Percentiles rank a stretch among this genome's conserved stretches.
Conservation (phyloP, 306 rosid species). For the Trifolium repens region DNA sequence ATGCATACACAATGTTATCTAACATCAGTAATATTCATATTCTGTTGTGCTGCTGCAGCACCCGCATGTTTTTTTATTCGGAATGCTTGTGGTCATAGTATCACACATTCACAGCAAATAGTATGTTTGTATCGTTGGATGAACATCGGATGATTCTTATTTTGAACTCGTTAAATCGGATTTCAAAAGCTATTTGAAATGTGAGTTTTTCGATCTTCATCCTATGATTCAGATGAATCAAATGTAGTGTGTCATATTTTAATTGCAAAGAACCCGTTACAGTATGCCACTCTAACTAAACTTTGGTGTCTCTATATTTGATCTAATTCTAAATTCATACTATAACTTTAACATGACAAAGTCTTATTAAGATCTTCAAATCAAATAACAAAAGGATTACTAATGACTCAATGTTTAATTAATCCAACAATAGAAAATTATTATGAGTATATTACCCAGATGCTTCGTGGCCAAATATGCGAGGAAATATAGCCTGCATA, state of each 20-base stretch:
- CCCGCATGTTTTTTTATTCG: neutral
- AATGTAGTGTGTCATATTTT: neutral
- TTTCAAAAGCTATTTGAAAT: neutral
- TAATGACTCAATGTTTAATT: neutral
- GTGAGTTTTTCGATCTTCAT: neutral
- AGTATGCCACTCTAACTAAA: conserved; percentile 5
- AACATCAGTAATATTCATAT: neutral
- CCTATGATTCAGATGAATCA: neutral
- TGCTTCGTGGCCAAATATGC: conserved; percentile 97
- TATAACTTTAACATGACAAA: neutral
- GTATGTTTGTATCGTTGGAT: neutral
- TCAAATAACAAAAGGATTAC: conserved; percentile 18
- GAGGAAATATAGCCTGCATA: conserved; percentile 92
- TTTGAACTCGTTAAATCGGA: neutral
- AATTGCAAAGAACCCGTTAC: neutral
- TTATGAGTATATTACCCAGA: conserved; percentile 66
- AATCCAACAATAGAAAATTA: conserved; percentile 27
- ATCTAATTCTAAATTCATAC: conserved; percentile 4
- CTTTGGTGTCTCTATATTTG: neutral
- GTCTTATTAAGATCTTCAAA: conserved; percentile 2
- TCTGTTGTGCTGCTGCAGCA: neutral
- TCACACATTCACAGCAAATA: neutral
- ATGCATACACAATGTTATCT: neutral
- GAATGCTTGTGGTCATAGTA: neutral
- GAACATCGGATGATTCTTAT: neutral